Evolutionary conservation across 2,329 filamentous ascomycete genomes (phyloP), one percentile per base, ranked within the genome.

Genomic region (Cordyceps tenuipes): DNA sequence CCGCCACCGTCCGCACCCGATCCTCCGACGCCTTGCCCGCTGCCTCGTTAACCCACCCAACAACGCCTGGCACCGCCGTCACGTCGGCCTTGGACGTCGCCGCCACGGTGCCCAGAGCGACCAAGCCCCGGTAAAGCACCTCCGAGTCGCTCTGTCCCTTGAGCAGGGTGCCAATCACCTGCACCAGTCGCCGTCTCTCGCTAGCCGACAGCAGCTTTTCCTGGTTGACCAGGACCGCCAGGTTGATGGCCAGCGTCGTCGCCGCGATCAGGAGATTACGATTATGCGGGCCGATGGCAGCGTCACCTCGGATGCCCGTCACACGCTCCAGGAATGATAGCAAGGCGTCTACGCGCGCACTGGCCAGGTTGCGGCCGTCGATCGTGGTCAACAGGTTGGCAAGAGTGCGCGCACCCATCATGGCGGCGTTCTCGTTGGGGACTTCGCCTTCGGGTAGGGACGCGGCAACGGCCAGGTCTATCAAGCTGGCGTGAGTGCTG

Each of bases 231-330:
- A 92, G 80, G 1, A 96, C 90, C 0, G 91, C 81, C 64, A 89
- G 88, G 73, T 99, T 97, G 70, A 97, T 87, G 62, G 88, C 86
- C 0, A 90, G 79, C 0, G 94, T 96, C 1, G 90, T 86, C 19
- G 90, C 78, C 0, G 94, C 93, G 59, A 96, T 87, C 55, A 88
- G 83, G 12, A 97, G 77, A 66, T 96, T 96, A 57, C 89, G 85
- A 70, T 95, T 94, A 56, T 72, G 75, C 13, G 74, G 65, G 64
- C 80, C 81, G n/a, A 83, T 76, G 1, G 76, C 73, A 1, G 77
- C 76, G 3, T 73, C 77, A 44, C 74, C 76, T 1, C 72, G 70
- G 43, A 79, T 74, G 5, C 80, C 80, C 3, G 86, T 75, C 29
- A 89, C 81, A 0, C 82, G 81, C 56, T 86, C 81, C 9, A 95